Percentiles rank a stretch among this genome's conserved stretches.
phyloP scores from a whole-genome alignment of 2,329 filamentous ascomycete genomes.

The Metarhizium humberi region DNA sequence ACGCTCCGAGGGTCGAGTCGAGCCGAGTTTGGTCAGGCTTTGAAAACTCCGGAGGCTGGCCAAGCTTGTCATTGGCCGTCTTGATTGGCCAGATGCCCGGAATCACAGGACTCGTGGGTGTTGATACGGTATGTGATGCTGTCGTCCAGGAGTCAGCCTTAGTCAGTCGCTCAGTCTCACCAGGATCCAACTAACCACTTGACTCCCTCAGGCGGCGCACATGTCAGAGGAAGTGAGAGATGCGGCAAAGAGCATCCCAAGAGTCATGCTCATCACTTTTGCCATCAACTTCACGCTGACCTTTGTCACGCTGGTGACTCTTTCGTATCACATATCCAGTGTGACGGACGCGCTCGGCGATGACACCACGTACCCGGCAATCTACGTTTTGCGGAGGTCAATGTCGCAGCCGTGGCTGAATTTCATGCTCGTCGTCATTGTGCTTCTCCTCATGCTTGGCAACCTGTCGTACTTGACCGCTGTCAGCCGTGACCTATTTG shows the following conservation, averaged over 20 bases:
- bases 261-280: conserved; percentile 6
- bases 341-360: not conserved
- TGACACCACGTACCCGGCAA: not conserved
- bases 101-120: conserved; percentile 5
- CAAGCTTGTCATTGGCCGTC: conserved; percentile 3
- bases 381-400: not conserved
- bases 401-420: not conserved
- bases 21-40: conserved; percentile 6
- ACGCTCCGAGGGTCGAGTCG: conserved; percentile 4
- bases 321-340: not conserved
- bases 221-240: conserved; percentile 8
- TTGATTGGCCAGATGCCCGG: conserved; percentile 9
- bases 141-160: not conserved
- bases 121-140: conserved; percentile 6
- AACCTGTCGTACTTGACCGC: not conserved
- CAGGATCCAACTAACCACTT: conserved; percentile 16
- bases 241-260: conserved; percentile 4
- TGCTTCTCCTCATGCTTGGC: not conserved
- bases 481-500: not conserved
- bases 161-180: too few species aligned
- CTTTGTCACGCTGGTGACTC: not conserved
- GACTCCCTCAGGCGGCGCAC: conserved; percentile 37
- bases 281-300: conserved; percentile 4
- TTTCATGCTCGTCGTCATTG: too few species aligned
- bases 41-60: conserved; percentile 7